These are phyloP conservation scores for Polyplosphaeria fusca DNA, from an alignment of 495 filamentous ascomycete genomes.

Conservation along the genomic window DNA sequence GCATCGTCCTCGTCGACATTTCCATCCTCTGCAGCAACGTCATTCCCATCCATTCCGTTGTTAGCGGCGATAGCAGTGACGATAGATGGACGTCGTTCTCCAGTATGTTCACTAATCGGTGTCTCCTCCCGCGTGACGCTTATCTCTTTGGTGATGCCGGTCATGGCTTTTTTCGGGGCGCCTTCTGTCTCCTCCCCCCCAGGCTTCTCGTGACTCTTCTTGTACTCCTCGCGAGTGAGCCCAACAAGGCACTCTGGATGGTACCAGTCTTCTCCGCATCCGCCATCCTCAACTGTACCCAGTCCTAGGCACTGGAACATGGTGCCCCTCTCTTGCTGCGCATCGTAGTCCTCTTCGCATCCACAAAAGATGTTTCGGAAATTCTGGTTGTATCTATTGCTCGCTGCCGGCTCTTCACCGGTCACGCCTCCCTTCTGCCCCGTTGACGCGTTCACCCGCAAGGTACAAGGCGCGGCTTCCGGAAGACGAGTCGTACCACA, in stretches of 20 bases:
- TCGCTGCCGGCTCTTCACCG: constrained; percentile 64
- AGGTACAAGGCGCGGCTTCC: constrained; percentile 63
- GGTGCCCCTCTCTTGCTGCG: constrained; percentile 84
- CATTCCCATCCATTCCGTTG: constrained; percentile 24
- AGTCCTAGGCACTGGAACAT: constrained; percentile 98
- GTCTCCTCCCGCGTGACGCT: constrained; percentile 18
- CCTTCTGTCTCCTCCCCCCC: constrained; percentile 8
- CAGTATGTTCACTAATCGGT: constrained; percentile 1
- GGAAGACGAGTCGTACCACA: constrained; percentile 86
- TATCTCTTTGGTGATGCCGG: constrained; percentile 25
- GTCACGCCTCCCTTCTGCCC: constrained; percentile 71
- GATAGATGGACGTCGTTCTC: constrained; percentile 20
- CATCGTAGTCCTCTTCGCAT: constrained; percentile 81
- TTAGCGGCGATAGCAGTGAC: constrained; percentile 15
- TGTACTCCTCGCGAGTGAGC: constrained; percentile 53
- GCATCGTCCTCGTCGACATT: constrained; percentile 46
- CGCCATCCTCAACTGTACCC: constrained; percentile 71
- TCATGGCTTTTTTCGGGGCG: constrained; percentile 8
- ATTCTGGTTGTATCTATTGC: constrained; percentile 92
- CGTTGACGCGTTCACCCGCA: constrained; percentile 72
- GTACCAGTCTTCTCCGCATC: constrained; percentile 99
- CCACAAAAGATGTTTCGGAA: constrained; percentile 90
- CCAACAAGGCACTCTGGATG: constrained; percentile 94
- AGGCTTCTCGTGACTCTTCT: constrained; percentile 30
- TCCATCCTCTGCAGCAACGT: constrained; percentile 20